Evolutionary conservation across 495 filamentous ascomycete species (phyloP).

Genomic region (Jackrogersella minutella): DNA sequence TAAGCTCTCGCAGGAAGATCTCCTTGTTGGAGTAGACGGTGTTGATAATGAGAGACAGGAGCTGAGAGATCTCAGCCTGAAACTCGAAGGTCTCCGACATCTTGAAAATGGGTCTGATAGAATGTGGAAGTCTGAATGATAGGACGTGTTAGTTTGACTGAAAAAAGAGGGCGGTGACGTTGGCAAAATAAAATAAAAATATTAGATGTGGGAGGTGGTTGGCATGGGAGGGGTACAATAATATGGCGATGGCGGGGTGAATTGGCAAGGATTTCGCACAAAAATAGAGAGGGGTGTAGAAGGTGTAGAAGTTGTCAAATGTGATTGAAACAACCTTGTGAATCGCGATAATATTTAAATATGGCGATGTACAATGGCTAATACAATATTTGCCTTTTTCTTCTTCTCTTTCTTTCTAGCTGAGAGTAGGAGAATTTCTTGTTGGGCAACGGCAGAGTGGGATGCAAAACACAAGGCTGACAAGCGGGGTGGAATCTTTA

Average conservation of each 20-base stretch:
- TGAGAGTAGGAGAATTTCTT: not conserved
- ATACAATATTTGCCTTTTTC: not conserved
- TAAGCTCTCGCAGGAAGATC: conserved; percentile 97
- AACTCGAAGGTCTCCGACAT: conserved; percentile 99
- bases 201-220: not conserved
- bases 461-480: conserved; percentile 38
- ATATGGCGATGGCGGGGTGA: conserved; percentile 5
- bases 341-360: not conserved
- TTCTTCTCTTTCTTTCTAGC: no score
- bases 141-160: conserved; percentile 12
- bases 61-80: conserved; percentile 99
- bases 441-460: not conserved
- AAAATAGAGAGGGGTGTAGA: no score
- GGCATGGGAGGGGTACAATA: conserved; percentile 5
- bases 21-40: conserved; percentile 99
- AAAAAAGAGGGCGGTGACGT: conserved; percentile 5
- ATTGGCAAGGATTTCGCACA: conserved; percentile 2
- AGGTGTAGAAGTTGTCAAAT: not conserved
- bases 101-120: conserved; percentile 52
- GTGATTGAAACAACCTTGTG: not conserved
- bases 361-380: not conserved
- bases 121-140: conserved; percentile 5
- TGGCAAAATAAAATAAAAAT: no score
- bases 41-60: conserved; percentile 99
- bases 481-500: conserved; percentile 14